Base-by-base conservation (phyloP, 2,329 filamentous ascomycete species). In the Penicillium sp. region DNA sequence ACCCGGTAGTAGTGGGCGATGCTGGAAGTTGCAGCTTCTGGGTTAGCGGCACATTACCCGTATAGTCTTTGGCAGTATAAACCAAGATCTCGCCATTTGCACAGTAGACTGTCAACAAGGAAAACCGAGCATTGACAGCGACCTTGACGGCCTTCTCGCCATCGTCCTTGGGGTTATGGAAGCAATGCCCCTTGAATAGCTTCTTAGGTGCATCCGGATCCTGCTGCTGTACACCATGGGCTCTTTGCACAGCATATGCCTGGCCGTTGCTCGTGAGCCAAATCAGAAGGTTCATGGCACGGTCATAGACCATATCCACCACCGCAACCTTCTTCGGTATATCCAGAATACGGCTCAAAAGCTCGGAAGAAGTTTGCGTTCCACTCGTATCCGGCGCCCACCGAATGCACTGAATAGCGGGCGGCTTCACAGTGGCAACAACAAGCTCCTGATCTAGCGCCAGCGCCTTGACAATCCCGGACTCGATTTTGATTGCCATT, bases 401-500 rank as follows among this genome's bases (percentile, higher is more conserved):
- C 48, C 87, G 82, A 58, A 98, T 97, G 69, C 90, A 96, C 68
- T 98, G 93, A 13, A 97, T 82, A n/a, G 93, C 91, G 0, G 90
- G 85, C 3, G 93, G 93, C 62, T 93, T 95, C 47, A 82, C 77
- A 0, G 93, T 98, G 4, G 93, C 88, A 42, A 98, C 90, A 18
- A 97, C 77, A 32, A 98, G 75, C 67, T 97, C 93, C 46, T 95
- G 88, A 56, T 97, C 93, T 18, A 97, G 77, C 2, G 93, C 91
- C 44, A 97, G 73, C 9, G 87, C 89, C 60, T 84, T 87, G 57
- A 84, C 84, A 58, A 98, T 96, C 2, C 93, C 93, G 2, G 93
- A 93, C 69, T 98, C 93, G 14, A 98, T 89, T 65, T 95, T 94
- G 63, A 98, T 97, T 11, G 95, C 91, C 87, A 96, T 95, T 47